Percentiles rank a stretch among this genome's conserved stretches.
These are phyloP conservation scores for Cercis canadensis DNA, from an alignment of 306 rosid genomes.

Conservation along the genomic window DNA sequence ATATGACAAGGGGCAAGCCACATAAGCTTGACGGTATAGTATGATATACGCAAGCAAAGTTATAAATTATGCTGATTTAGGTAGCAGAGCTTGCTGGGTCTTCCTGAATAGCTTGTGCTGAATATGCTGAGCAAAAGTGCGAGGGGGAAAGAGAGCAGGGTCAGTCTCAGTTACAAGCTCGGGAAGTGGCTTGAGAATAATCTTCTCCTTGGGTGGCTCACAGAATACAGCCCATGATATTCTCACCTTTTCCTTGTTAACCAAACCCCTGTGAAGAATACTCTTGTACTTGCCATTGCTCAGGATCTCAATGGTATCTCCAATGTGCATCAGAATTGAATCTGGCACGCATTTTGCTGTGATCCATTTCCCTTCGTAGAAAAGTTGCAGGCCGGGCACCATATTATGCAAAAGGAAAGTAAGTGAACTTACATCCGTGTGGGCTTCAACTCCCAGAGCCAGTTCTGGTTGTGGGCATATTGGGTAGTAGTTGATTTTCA, in stretches of 20 bases:
- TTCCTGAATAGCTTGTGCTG: conserved; percentile 78
- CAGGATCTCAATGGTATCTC: conserved; percentile 82
- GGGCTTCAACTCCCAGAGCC: conserved; percentile 89
- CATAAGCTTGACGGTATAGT: too few relatives aligned
- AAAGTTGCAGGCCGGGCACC: conserved; percentile 92
- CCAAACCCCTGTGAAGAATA: conserved; percentile 81
- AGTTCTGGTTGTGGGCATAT: conserved; percentile 88
- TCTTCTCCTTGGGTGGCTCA: conserved; percentile 92
- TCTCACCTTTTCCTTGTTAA: conserved; percentile 86
- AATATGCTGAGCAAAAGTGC: conserved; percentile 86
- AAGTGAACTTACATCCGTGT: conserved; percentile 79
- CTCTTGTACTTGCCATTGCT: conserved; percentile 86
- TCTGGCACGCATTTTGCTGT: conserved; percentile 78
- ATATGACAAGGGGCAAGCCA: too few relatives aligned
- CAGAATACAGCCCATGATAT: conserved; percentile 93
- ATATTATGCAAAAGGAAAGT: conserved; percentile 87
- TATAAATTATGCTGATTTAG: too few relatives aligned
- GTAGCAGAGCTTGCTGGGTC: conserved; percentile 27
- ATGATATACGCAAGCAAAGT: too few relatives aligned
- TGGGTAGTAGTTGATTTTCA: conserved; percentile 90
- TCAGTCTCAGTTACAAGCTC: conserved; percentile 59
- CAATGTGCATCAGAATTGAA: conserved; percentile 85
- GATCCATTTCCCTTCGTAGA: conserved; percentile 70
- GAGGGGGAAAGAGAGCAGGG: conserved; percentile 69
- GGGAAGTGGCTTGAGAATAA: conserved; percentile 71